These are phyloP conservation scores for Colletotrichum sp. DNA, from an alignment of 2,329 filamentous ascomycete genomes.

Conservation along the genomic window DNA sequence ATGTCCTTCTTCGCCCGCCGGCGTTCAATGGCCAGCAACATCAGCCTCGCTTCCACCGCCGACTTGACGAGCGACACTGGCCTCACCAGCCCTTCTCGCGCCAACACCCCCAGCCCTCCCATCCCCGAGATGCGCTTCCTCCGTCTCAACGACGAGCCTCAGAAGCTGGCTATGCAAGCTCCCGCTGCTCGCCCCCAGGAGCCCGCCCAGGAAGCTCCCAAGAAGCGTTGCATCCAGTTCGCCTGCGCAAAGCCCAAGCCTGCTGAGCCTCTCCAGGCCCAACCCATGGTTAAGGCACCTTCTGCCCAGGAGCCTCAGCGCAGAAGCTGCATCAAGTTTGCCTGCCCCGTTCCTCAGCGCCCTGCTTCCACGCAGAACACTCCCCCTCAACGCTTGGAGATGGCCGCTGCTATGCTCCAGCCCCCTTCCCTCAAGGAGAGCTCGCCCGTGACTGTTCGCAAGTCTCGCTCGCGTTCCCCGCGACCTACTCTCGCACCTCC, in stretches of 20 bases:
- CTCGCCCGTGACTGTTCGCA: conserved; percentile 29
- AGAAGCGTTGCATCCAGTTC: conserved; percentile 92
- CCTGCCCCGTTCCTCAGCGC: conserved; percentile 60
- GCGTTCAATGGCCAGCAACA: conserved; percentile 78
- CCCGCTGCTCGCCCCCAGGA: conserved; percentile 65
- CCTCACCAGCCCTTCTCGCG: conserved; percentile 86
- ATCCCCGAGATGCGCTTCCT: conserved; percentile 62
- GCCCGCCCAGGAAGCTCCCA: conserved; percentile 36
- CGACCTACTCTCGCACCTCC: conserved; percentile 34
- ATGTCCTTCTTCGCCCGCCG: conserved; percentile 46
- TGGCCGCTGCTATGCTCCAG: conserved; percentile 5
- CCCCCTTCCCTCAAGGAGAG: background rate
- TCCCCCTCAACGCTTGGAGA: conserved; percentile 31
- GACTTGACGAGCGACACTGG: conserved; percentile 96
- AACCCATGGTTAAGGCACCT: conserved; percentile 35
- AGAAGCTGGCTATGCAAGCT: conserved; percentile 50
- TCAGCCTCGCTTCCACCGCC: conserved; percentile 82
- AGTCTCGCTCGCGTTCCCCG: conserved; percentile 26
- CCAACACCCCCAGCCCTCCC: conserved; percentile 89
- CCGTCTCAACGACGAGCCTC: conserved; percentile 37
- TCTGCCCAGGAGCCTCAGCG: conserved; percentile 46
- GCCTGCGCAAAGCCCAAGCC: conserved; percentile 70
- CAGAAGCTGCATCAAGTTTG: conserved; percentile 77
- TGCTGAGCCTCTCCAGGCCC: conserved; percentile 32
- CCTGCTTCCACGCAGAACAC: conserved; percentile 48